Evolutionary conservation across 257 asterid species (phyloP).

Genomic region (Salvia hispanica): DNA sequence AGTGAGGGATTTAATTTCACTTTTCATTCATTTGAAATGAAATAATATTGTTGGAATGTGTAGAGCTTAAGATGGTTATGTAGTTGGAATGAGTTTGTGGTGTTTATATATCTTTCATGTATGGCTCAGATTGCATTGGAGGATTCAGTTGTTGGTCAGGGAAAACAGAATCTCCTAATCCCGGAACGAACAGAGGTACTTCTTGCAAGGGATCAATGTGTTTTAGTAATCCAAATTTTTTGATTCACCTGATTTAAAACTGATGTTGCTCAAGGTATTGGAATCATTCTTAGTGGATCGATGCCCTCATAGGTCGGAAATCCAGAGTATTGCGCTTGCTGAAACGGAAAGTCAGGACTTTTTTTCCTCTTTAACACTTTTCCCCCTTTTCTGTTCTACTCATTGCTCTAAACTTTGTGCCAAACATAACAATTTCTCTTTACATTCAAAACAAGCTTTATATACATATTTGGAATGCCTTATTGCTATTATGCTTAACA

Average conservation of each 20-base stretch:
- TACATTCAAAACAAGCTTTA: background rate
- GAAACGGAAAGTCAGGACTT: constrained; percentile 59
- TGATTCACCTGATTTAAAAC: no score
- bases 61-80: no score
- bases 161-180: constrained; percentile 84
- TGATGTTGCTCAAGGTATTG: constrained; percentile 63
- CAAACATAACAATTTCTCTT: background rate
- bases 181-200: constrained; percentile 74
- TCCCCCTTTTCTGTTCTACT: background rate
- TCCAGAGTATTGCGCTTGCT: constrained; percentile 77
- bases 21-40: no score
- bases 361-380: constrained; percentile 11
- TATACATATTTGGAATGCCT: background rate
- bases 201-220: constrained; percentile 8
- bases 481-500: background rate
- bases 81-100: constrained; percentile 5
- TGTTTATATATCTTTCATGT: constrained; percentile 1
- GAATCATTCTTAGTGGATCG: constrained; percentile 63
- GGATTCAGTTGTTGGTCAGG: constrained; percentile 59
- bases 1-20: no score
- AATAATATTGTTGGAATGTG: no score
- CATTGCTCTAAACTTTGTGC: constrained; percentile 3
- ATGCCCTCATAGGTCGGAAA: constrained; percentile 87
- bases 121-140: constrained; percentile 63
- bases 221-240: no score